Conservation (phyloP, 176 grass and related monocot genomes). For the Lolium multiflorum region DNA sequence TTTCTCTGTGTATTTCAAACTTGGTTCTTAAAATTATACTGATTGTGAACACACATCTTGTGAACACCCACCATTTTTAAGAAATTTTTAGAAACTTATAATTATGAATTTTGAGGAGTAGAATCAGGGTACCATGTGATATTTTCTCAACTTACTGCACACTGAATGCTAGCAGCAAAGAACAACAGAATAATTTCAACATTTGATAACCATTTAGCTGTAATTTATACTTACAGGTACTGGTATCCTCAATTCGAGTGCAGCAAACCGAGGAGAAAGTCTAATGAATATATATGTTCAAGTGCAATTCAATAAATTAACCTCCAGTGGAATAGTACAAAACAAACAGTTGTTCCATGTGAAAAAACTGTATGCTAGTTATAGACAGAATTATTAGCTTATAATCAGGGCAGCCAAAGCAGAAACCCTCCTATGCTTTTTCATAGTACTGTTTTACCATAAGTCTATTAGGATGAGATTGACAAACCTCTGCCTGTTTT, state of each 20-base stretch:
- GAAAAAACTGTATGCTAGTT: not conserved
- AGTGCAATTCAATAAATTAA: not conserved
- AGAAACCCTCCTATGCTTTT: conserved; percentile 23
- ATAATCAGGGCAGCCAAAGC: not conserved
- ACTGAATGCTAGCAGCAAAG: not conserved
- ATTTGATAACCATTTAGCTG: not conserved
- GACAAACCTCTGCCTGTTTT: conserved; percentile 90
- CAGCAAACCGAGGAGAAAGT: not conserved
- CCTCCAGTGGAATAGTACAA: not conserved
- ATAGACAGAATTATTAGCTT: conserved; percentile 15
- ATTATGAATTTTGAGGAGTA: no score
- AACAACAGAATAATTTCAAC: not conserved
- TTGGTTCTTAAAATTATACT: no score
- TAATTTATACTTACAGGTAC: not conserved
- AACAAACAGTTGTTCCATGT: not conserved
- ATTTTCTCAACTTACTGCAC: not conserved
- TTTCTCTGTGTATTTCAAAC: no score
- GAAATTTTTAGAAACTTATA: no score
- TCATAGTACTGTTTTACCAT: conserved; percentile 17
- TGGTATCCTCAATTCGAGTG: not conserved
- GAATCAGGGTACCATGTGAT: no score
- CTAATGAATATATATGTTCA: not conserved
- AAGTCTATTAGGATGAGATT: conserved; percentile 33
- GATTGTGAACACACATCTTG: no score
- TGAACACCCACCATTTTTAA: no score